Base-by-base conservation (phyloP, 1,284 basidiomycete species). In the Puccinia sorghi region DNA sequence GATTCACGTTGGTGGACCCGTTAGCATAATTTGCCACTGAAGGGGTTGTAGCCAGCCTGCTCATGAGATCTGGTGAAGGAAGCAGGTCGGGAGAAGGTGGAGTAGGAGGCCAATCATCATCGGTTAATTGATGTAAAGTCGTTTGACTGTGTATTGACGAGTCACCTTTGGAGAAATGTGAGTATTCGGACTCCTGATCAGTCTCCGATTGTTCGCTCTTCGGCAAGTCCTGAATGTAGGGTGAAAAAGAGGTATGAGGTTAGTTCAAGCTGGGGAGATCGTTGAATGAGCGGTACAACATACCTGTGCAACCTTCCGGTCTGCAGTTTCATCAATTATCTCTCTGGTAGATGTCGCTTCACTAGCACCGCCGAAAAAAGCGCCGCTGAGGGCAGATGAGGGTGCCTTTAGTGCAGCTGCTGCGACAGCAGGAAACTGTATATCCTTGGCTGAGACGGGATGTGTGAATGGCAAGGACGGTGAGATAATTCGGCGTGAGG, bases 391-490 rank as follows among this genome's bases (percentile, higher is more conserved):
- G 2, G 74, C 54, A n/a, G 74, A 69, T 15, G 48, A 22, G n/a
- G 63, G 48, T 46, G 50, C 57, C 25, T 50, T 20, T 12, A 66
- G 15, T 7, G 63, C 74, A 25, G 41, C 74, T 20, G 54, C 52
- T 48, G 74, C 64, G 15, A 76, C 46, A 9, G 46, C 50, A 17
- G n/a, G 43, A 48, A 57, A 25, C 37, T 17, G 2, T 1, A 13
- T 37, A 3, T 43, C 20, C 25, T 56, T 54, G 22, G 41, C 66
- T n/a, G 48, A 20, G 17, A 67, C 46, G 2, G n/a, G 20, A 59
- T 72, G 71, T 9, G 59, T 74, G 43, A 52, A 74, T 22, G 72
- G 72, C 15, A 64, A 17, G 43, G 72, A 74, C 41, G 74, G 74
- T 27, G 63, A 67, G 32, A 66, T 54, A n/a, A 54, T 43, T 48